Conservation (phyloP, 192 early-diverging fungal species). For the Rhizoclosmatium sp. region DNA sequence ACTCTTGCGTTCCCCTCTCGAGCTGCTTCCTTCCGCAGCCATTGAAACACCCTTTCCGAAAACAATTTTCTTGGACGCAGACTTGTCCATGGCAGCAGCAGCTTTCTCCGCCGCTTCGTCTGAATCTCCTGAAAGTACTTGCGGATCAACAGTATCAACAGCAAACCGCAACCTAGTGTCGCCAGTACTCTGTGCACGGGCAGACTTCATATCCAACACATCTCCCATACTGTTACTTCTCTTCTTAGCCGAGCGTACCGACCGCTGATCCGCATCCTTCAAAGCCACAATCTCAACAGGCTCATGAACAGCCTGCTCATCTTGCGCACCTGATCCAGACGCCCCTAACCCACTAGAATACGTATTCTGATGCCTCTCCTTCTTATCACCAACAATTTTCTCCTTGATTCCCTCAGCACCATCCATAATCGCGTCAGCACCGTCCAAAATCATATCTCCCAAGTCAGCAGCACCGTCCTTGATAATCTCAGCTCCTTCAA, state of each 20-base stretch:
- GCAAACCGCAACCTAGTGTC: background rate
- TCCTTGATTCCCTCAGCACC: constrained; percentile 33
- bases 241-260: background rate
- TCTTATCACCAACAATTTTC: constrained; percentile 4
- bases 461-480: constrained; percentile 19
- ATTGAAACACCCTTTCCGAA: background rate
- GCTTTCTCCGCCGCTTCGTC: background rate
- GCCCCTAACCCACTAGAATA: background rate
- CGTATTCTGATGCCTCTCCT: background rate
- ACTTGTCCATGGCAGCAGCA: too few species aligned
- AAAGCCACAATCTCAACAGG: background rate
- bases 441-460: constrained; percentile 24
- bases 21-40: background rate
- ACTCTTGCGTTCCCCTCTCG: constrained; percentile 16
- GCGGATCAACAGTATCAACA: background rate
- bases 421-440: constrained; percentile 29
- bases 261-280: background rate
- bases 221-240: constrained; percentile 15
- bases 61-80: background rate
- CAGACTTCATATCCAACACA: background rate
- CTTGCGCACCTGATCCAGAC: background rate
- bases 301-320: background rate
- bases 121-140: background rate
- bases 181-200: background rate
- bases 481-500: constrained; percentile 27